A percentile compares a stretch with the other conserved stretches of the same genome.
These are phyloP conservation scores for Saccharomycopsis sp. DNA, from an alignment of 805 yeast genomes.

Conservation along the genomic window DNA sequence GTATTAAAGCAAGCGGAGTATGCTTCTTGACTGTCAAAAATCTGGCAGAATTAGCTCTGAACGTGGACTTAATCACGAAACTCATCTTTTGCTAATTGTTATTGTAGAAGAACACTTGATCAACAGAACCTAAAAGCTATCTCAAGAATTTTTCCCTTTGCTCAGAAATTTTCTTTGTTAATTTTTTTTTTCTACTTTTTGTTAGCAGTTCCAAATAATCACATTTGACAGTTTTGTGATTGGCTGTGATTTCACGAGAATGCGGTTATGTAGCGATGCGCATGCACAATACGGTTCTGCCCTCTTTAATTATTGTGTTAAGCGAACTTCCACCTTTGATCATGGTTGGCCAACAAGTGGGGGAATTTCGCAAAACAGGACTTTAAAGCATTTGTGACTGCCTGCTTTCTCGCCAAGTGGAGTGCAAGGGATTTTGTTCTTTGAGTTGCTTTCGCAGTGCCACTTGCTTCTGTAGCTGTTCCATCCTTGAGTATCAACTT, in stretches of 20 bases:
- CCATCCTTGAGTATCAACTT: constrained; percentile 33
- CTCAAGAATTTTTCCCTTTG: too few relatives aligned
- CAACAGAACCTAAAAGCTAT: too few relatives aligned
- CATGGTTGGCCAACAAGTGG: constrained; percentile 16
- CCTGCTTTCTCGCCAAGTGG: constrained; percentile 38
- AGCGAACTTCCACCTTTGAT: constrained; percentile 3
- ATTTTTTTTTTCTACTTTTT: constrained; percentile 6
- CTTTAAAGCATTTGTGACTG: constrained; percentile 37
- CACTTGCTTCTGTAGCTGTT: constrained; percentile 31
- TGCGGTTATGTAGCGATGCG: constrained; percentile 4
- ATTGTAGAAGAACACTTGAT: too few relatives aligned
- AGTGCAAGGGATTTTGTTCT: constrained; percentile 31
- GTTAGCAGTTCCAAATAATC: constrained; percentile 10
- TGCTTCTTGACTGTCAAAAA: constrained; percentile 7
- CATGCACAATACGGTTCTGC: too few relatives aligned
- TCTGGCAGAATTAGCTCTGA: too few relatives aligned
- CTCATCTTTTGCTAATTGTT: constrained; percentile 11
- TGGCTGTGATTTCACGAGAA: too few relatives aligned
- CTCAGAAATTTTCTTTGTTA: too few relatives aligned
- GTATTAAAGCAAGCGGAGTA: constrained; percentile 13
- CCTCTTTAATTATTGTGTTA: too few relatives aligned
- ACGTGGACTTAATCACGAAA: constrained; percentile 14
- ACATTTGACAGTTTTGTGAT: constrained; percentile 8
- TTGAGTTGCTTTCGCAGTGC: constrained; percentile 31
- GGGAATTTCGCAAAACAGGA: constrained; percentile 31